Percentiles rank a stretch among this genome's conserved stretches.
Conservation (phyloP, 208 protist species). For the Leishmania tropica region DNA sequence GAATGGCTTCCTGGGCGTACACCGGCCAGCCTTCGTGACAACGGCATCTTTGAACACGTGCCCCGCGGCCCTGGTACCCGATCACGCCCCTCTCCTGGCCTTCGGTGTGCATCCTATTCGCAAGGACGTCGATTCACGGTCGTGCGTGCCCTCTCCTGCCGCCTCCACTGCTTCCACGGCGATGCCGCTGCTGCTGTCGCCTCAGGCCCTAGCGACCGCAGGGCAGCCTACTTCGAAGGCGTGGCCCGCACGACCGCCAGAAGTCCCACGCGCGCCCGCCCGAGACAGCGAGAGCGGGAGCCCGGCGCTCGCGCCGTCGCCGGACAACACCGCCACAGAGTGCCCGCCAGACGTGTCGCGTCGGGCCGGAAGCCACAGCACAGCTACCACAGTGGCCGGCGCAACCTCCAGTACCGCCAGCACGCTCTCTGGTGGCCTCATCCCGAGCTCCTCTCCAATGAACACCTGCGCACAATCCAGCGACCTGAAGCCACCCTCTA, state of each 20-base stretch:
- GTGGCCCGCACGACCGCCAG: not conserved
- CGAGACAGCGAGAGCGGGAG: not conserved
- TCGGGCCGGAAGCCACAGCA: not conserved
- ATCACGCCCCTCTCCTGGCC: not conserved
- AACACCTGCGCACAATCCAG: not conserved
- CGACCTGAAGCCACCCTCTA: not conserved
- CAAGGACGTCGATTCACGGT: not conserved
- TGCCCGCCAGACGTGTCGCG: not conserved
- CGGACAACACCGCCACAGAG: not conserved
- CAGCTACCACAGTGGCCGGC: not conserved
- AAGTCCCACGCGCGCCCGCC: not conserved
- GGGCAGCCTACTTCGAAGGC: not conserved
- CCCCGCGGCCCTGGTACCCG: not conserved
- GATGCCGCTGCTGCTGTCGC: not conserved
- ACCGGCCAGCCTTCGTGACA: not conserved
- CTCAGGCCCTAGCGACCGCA: not conserved
- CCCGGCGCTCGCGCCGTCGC: not conserved
- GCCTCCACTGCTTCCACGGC: not conserved
- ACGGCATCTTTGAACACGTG: not conserved
- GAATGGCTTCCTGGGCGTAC: not conserved
- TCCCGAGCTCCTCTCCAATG: not conserved
- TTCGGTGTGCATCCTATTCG: not conserved
- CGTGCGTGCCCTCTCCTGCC: not conserved
- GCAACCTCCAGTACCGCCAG: not conserved
- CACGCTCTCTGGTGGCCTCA: not conserved